Base-by-base conservation (phyloP, 1,284 basidiomycete species). In the Golubevia pallescens region DNA sequence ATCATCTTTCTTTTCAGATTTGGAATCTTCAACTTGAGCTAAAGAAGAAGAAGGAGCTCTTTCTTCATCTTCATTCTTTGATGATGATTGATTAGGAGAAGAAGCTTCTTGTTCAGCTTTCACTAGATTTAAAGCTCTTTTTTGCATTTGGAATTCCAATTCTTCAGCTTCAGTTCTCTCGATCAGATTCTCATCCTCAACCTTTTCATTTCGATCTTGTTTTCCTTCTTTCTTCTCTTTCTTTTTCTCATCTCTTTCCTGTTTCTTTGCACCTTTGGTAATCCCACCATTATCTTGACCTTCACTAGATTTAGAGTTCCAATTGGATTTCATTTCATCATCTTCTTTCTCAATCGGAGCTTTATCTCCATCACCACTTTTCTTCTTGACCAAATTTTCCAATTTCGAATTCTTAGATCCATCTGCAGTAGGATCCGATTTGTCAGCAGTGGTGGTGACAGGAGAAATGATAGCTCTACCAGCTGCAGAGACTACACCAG, bases 401-500 rank as follows among this genome's bases (percentile, higher is more conserved):
- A 75, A 63, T 13, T 69, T 65, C 6, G 65, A 58, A 20, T 69
- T 77, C 42, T 34, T 54, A 38, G 59, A 16, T 7, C 16, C 42
- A 48, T 48, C 42, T 13, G 42, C 42, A 48, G 42, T 48, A 13
- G 42, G 42, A 48, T 48, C 42, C 8, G 42, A 48, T 28, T 28
- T 28, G 28, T 28, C 28, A 48, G 42, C 16, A 16, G 16, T 10
- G 8, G 42, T 13, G 42, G 42, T 54, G n/a, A 65, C 52, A 13
- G n/a, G 20, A 20, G 71, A 65, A 13, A 70, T 69, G 21, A 73
- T 74, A 13, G 68, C 69, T 24, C 70, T 58, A 1, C 74, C 70
- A 14, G 73, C 74, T 1, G 73, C 90, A 76, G 93, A 93, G 57
- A 90, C 87, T 1, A 94, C 89, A 3, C 89, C 89, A 20, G 92